Percentiles rank a stretch among this genome's conserved stretches.
These are phyloP conservation scores for Boletus vinaceobasis DNA, from an alignment of 768 basidiomycete species.

Conservation along the genomic window DNA sequence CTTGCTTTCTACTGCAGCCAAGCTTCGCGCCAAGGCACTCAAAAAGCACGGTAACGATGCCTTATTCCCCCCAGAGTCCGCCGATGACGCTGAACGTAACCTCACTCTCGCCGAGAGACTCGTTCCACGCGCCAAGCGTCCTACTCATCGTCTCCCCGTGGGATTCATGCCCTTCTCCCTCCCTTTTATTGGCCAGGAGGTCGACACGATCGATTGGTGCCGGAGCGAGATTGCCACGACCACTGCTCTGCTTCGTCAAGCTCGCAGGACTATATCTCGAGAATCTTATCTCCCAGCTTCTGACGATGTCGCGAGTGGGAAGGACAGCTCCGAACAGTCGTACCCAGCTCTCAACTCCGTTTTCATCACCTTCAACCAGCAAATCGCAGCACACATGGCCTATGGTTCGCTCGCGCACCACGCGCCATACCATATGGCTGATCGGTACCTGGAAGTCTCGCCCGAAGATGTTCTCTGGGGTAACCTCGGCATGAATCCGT, in stretches of 20 bases:
- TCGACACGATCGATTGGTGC: slow-evolving; percentile 92
- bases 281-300: slow-evolving; percentile 20
- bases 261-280: slow-evolving; percentile 31
- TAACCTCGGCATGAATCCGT: slow-evolving; percentile 86
- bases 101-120: slow-evolving; percentile 44
- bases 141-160: slow-evolving; percentile 65
- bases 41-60: slow-evolving; percentile 39
- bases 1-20: slow-evolving; percentile 71
- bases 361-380: slow-evolving; percentile 89
- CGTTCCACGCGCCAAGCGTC: slow-evolving; percentile 72
- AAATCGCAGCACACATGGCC: slow-evolving; percentile 91
- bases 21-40: slow-evolving; percentile 56
- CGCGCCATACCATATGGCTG: slow-evolving; percentile 77
- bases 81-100: slow-evolving; percentile 29
- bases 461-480: slow-evolving; percentile 91
- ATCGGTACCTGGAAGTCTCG: slow-evolving; percentile 74
- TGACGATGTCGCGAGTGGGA: slow-evolving; percentile 17
- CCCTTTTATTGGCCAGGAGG: slow-evolving; percentile 77
- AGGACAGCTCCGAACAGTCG: slow-evolving; percentile 22
- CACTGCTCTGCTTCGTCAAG: slow-evolving; percentile 50
- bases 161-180: slow-evolving; percentile 55
- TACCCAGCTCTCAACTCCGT: slow-evolving; percentile 68
- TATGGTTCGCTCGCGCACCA: slow-evolving; percentile 73
- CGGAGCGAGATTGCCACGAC: slow-evolving; percentile 65
- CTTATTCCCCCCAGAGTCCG: slow-evolving; percentile 15